Evolutionary conservation across 768 basidiomycete genomes (phyloP).

Genomic region (Amanita fuliginea): DNA sequence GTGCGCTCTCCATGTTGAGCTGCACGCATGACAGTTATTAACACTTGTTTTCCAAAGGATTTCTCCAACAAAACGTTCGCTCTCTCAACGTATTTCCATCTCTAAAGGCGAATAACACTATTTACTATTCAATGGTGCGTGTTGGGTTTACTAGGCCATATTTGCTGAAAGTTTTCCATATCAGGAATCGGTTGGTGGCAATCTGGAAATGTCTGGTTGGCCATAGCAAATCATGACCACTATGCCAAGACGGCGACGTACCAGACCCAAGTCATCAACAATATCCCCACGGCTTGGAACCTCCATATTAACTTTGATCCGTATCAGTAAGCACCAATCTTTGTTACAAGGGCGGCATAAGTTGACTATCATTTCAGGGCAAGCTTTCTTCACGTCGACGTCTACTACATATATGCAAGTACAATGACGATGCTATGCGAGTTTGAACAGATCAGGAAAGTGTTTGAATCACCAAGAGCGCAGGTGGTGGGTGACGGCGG

Average conservation of each 20-base stretch:
- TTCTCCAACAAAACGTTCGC: conserved; percentile 14
- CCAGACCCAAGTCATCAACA: conserved; percentile 21
- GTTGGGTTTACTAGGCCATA: not conserved
- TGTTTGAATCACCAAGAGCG: not conserved
- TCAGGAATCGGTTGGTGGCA: conserved; percentile 46
- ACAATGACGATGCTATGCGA: not conserved
- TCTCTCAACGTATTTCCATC: conserved; percentile 28
- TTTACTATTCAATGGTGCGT: conserved; percentile 31
- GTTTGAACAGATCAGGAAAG: conserved; percentile 17
- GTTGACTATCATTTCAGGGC: not conserved
- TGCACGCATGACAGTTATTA: conserved; percentile 27
- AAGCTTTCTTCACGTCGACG: not conserved
- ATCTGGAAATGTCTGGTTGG: conserved; percentile 38
- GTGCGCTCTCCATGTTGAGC: conserved; percentile 15
- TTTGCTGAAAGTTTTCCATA: conserved; percentile 5
- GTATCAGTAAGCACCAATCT: not conserved
- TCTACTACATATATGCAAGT: not conserved
- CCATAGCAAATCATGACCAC: conserved; percentile 37
- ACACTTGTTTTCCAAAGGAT: not conserved
- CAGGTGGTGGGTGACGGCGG: conserved; percentile 47
- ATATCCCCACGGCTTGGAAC: not conserved
- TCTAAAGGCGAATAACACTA: conserved; percentile 30
- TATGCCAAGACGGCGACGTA: conserved; percentile 25
- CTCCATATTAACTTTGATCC: not conserved
- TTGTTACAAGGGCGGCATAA: too few relatives aligned